Evolutionary conservation across 495 filamentous ascomycete genomes (phyloP), one percentile per base, ranked within the genome.

Genomic region (Aspergillus nidulans): DNA sequence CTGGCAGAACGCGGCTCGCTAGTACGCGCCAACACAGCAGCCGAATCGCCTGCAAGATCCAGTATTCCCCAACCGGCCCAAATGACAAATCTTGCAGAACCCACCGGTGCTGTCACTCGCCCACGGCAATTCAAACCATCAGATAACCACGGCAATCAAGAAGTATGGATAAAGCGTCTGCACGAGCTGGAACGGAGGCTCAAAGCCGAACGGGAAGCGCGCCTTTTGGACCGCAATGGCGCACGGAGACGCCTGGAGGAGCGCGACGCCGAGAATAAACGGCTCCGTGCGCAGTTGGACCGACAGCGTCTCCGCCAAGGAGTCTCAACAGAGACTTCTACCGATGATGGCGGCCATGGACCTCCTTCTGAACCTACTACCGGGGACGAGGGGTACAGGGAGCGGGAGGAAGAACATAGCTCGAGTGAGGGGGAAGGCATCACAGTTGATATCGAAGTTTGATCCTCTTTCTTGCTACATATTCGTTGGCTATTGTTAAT

Each of bases 201-300:
- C 24, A 96, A 96, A 63, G 84, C 85, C 18, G 94, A 98, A 69
- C 74, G 94, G 9, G 94, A 97, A 66, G 92, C 83, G n/a, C 75
- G 95, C 34, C 65, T 92, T 23, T 68, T 94, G 41, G 94, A 98
- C 72, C 83, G 92, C 19, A 85, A 75, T 24, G 90, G 88, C 36
- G 94, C 94, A 32, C 77, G 88, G 55, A 87, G 89, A 76, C 77
- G 94, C 59, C 77, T 98, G 21, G 88, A 92, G 60, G 89, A 96
- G 65, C 89, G 86, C 25, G 82, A 86, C 66, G 77, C 79, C 12
- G 89, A 94, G 72, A 92, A 91, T 63, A 79, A 84, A 60, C 82
- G 85, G 63, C 73, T 97, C 56, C 78, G 82, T 57, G 78, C 73
- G 50, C 80, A 87, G 70, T 63, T 96, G 34, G 86, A 87, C 66